phyloP scores from a whole-genome alignment of 768 basidiomycete genomes.

The Mycena galopus region DNA sequence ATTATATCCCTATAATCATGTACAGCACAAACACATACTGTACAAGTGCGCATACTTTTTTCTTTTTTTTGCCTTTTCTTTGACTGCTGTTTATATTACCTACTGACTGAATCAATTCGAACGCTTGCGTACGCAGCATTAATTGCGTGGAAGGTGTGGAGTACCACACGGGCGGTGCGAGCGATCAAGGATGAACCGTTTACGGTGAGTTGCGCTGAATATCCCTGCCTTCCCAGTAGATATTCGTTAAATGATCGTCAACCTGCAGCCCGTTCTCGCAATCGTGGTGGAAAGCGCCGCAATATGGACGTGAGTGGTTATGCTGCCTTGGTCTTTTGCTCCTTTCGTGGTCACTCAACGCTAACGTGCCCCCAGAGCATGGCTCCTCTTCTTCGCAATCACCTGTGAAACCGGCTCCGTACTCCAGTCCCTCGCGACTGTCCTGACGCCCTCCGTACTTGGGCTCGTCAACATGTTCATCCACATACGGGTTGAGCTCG shows the following conservation, averaged over 20 bases:
- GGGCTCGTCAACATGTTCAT: not conserved
- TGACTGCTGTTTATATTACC: too few species aligned
- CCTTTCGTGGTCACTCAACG: not conserved
- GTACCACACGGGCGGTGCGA: not conserved
- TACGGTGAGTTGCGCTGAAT: too few species aligned
- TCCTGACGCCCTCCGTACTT: not conserved
- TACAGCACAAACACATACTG: too few species aligned
- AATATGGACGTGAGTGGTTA: not conserved
- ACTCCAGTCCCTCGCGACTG: not conserved
- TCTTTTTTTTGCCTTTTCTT: too few species aligned
- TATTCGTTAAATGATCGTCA: too few species aligned
- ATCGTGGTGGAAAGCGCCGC: slow-evolving; percentile 4
- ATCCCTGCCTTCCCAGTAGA: too few species aligned
- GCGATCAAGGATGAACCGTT: not conserved
- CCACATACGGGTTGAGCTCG: not conserved
- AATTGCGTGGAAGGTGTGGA: too few species aligned
- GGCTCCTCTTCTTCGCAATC: not conserved
- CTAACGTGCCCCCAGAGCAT: not conserved
- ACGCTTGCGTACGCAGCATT: too few species aligned
- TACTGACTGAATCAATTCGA: too few species aligned
- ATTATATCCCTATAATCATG: too few species aligned
- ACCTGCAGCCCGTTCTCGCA: not conserved
- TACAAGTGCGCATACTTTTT: too few species aligned
- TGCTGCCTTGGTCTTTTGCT: not conserved
- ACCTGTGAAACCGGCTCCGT: not conserved